Conservation (phyloP, 345 rosid genomes). For the Barbarea vulgaris region DNA sequence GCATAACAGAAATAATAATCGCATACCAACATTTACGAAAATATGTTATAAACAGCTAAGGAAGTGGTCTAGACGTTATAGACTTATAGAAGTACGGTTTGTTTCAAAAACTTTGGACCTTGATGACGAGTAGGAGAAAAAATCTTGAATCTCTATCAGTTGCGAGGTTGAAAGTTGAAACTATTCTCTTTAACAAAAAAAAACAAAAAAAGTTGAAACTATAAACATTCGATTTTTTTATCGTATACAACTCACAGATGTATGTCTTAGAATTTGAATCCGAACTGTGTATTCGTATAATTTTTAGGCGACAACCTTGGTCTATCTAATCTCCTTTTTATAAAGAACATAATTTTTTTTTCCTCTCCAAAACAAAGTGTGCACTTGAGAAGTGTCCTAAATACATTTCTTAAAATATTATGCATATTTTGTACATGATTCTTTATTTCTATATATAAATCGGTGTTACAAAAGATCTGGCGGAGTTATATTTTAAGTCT, state of each 20-base stretch:
- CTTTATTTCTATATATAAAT: slow-evolving; percentile 4
- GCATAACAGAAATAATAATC: background rate
- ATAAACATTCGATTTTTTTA: background rate
- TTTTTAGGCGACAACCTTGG: background rate
- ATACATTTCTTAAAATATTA: background rate
- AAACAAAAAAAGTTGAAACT: no score
- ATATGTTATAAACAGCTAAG: background rate
- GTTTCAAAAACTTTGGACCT: background rate
- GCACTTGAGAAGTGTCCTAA: background rate
- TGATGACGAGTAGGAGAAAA: background rate
- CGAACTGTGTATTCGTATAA: background rate
- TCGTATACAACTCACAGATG: background rate
- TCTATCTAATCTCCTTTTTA: background rate
- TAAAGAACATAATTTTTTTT: background rate
- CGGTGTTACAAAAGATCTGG: background rate
- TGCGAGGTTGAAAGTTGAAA: background rate
- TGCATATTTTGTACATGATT: slow-evolving; percentile 17
- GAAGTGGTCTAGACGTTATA: background rate
- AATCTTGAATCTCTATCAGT: background rate
- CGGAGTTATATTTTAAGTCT: background rate
- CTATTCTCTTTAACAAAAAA: no score
- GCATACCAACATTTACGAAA: background rate
- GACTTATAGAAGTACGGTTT: background rate
- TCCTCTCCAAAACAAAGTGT: background rate
- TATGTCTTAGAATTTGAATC: background rate